phyloP scores from a whole-genome alignment of 2,329 filamentous ascomycete species.

The Microdochium nivale region DNA sequence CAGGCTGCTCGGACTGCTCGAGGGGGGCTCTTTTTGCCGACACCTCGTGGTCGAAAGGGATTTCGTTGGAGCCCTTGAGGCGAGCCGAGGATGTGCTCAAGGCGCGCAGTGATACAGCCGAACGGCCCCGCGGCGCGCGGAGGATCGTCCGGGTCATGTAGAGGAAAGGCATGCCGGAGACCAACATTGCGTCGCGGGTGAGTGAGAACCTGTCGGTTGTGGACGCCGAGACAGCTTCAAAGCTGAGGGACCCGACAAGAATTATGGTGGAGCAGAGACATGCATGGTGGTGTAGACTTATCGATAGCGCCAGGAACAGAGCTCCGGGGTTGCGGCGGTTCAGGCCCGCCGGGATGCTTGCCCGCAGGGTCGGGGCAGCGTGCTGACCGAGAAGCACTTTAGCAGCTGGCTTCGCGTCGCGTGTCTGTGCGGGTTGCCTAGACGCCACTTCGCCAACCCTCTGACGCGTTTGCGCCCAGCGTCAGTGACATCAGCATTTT shows the following conservation, averaged over 20 bases:
- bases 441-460: not conserved
- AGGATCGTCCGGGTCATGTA: slow-evolving; percentile 63
- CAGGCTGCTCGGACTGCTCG: slow-evolving; percentile 7
- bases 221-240: too few relatives aligned
- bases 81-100: slow-evolving; percentile 1
- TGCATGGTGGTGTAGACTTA: slow-evolving; percentile 4
- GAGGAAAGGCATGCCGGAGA: slow-evolving; percentile 55
- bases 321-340: not conserved
- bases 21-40: slow-evolving; percentile 12
- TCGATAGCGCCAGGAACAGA: slow-evolving; percentile 8
- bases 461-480: not conserved
- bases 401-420: slow-evolving; percentile 14
- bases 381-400: not conserved
- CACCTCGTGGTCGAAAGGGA: slow-evolving; percentile 34
- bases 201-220: too few relatives aligned
- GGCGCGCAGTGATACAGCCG: not conserved
- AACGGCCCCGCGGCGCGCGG: slow-evolving; percentile 18
- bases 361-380: not conserved
- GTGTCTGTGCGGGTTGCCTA: not conserved
- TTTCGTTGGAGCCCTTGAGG: slow-evolving; percentile 23
- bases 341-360: not conserved
- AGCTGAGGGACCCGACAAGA: not conserved
- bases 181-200: slow-evolving; percentile 28
- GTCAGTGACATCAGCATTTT: not conserved
- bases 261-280: slow-evolving; percentile 2